These are phyloP conservation scores for Rhizopogon hawkerae DNA, from an alignment of 1,284 basidiomycete genomes.

Conservation along the genomic window DNA sequence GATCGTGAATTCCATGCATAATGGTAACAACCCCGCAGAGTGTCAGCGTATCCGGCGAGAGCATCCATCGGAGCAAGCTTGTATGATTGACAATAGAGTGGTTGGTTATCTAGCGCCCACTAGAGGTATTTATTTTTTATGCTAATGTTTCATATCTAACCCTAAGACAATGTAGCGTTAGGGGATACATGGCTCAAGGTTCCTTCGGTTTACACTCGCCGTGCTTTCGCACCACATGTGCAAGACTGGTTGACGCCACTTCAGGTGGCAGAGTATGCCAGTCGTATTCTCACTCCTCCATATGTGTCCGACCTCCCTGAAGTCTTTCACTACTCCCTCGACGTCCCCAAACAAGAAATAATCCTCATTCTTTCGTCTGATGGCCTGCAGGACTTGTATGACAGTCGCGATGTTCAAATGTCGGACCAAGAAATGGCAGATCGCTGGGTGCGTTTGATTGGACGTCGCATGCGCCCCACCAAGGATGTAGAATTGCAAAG, in stretches of 20 bases:
- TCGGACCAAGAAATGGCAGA: slow-evolving; percentile 30
- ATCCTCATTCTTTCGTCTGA: slow-evolving; percentile 50
- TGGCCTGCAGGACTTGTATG: slow-evolving; percentile 48
- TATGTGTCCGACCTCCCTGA: slow-evolving; percentile 50
- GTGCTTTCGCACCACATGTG: slow-evolving; percentile 40
- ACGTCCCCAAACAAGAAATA: slow-evolving; percentile 18
- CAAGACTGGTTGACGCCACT: slow-evolving; percentile 40
- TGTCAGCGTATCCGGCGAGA: slow-evolving; percentile 39
- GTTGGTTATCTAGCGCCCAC: slow-evolving; percentile 60
- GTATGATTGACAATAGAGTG: slow-evolving; percentile 44
- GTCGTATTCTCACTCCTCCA: slow-evolving; percentile 47
- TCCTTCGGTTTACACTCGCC: slow-evolving; percentile 46
- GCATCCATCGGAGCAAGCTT: slow-evolving; percentile 48
- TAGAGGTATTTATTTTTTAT: slow-evolving; percentile 37
- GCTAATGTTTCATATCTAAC: not conserved
- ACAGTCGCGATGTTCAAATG: slow-evolving; percentile 27
- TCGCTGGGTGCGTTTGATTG: slow-evolving; percentile 36
- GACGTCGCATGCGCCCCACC: slow-evolving; percentile 16
- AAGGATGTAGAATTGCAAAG: slow-evolving; percentile 8
- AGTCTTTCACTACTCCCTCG: slow-evolving; percentile 34
- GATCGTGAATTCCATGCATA: slow-evolving; percentile 47
- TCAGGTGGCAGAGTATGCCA: slow-evolving; percentile 33
- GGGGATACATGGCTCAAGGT: slow-evolving; percentile 60
- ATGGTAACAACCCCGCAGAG: slow-evolving; percentile 43
- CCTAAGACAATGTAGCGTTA: slow-evolving; percentile 35